These are phyloP conservation scores for Niebla homalea DNA, from an alignment of 495 filamentous ascomycete species.

Conservation along the genomic window DNA sequence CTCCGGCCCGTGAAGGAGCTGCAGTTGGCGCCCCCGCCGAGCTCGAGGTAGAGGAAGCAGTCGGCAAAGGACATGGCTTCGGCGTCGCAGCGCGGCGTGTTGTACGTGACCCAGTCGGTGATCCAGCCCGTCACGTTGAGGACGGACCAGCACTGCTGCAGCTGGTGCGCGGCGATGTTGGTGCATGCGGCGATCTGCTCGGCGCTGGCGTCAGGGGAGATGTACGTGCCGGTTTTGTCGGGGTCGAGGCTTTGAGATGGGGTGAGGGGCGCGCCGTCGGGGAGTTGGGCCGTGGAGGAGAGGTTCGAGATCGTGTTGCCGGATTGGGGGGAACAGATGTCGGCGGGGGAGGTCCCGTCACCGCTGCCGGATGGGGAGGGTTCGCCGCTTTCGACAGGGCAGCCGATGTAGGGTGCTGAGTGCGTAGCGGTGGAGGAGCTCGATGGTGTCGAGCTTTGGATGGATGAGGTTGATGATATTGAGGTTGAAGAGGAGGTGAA, in stretches of 20 bases:
- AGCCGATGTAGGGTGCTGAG: not conserved
- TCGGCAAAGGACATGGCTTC: constrained; percentile 3
- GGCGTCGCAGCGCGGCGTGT: constrained; percentile 2
- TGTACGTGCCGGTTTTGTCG: constrained; percentile 1
- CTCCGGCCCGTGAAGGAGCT: not conserved
- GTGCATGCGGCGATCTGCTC: constrained; percentile 2
- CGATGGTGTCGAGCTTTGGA: not conserved
- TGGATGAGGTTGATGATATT: not conserved
- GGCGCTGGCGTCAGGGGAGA: not conserved
- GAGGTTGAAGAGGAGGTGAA: not conserved
- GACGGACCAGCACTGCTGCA: constrained; percentile 4
- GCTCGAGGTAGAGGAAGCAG: constrained; percentile 5
- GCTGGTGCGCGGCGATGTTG: constrained; percentile 7
- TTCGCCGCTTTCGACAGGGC: not conserved
- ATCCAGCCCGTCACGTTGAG: constrained; percentile 9
- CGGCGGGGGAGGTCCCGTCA: not conserved
- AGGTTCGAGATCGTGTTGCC: not conserved
- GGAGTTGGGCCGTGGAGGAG: not conserved
- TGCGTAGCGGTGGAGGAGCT: too few relatives aligned
- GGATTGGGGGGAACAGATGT: not conserved
- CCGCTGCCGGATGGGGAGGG: too few relatives aligned
- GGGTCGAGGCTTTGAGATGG: not conserved
- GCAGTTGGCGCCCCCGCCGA: not conserved
- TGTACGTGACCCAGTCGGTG: constrained; percentile 7
- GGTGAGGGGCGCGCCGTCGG: not conserved